Base-by-base conservation (phyloP, 2,329 filamentous ascomycete genomes). In the Xylaria multiplex region DNA sequence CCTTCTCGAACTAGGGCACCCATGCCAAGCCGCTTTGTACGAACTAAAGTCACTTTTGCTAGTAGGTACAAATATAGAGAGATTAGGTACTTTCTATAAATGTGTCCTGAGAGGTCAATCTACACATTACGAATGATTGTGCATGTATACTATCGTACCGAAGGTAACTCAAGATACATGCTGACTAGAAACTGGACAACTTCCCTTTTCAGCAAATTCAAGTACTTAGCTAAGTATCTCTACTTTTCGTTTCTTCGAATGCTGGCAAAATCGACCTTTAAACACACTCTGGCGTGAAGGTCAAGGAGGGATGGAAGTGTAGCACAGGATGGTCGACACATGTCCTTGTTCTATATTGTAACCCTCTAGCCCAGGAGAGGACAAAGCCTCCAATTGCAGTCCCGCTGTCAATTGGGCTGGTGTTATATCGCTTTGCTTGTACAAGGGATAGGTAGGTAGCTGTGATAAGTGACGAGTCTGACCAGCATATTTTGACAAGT, bases 241-340 rank as follows among this genome's bases (percentile, higher is more conserved):
- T 40, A 14, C 40, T 45, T 59, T 62, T 52, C 48, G 50, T 64
- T 42, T 59, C 35, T 59, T 59, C 35, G 19, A 50, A 27, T 57
- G 54, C 40, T 24, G 37, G 45, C 45, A 27, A 45, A 19, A 64
- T 32, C 35, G 48, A 54, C 56, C 35, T 58, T 58, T 54, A 42
- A 55, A 48, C 40, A 35, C 32, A 13, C 22, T 16, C 32, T 37
- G 55, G 40, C 19, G 53, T 52, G 50, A 64, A 45, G 67, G 45
- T n/a, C 45, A 54, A 62, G 45, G 37, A 54, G 61, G 42, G 30
- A 52, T 60, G 57, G 61, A 52, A 56, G 19, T 6, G 19, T 56
- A 61, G 30, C 43, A 62, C 58, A 54, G 27, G 43, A 67, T 66
- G 67, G 49, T 54, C 22, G 35, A 35, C 52, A 43, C 43, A 45